Evolutionary conservation across 495 filamentous ascomycete species (phyloP), one percentile per base, ranked within the genome.

Genomic region (Talaromyces liani): DNA sequence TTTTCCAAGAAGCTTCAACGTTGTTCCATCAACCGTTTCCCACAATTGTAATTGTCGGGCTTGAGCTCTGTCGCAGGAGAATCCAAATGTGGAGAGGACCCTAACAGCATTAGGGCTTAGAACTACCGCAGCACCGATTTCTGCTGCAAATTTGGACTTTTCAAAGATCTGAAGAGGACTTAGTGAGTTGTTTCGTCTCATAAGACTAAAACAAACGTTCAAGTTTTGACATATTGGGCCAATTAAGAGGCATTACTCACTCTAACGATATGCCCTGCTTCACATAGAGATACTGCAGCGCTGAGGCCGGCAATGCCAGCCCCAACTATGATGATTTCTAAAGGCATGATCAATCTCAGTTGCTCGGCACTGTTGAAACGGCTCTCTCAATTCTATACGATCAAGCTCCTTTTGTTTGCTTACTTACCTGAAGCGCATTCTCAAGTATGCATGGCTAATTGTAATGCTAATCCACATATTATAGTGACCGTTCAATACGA

Each of bases 111-210:
- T 83, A 2, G 80, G 79, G 2, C 74, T 70, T 2, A 79, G 47
- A 6, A 68, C 67, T 59, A 84, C 73, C 14, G 80, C 81, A 0
- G 82, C 82, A 3, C 82, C 82, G 34, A 80, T 72, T 62, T 84
- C 80, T 47, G 65, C 31, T 16, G 67, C 69, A 56, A 71, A 68
- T 10, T 54, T 31, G 1, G 67, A 71, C n/a, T 68, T 67, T 49
- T 68, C 65, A 24, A 68, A 64, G 22, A 70, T 63, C 49, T 53
- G n/a, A 54, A 22, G 18, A 0, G 20, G 49, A 18, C 65, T 68
- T 54, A 27, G n/a, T 54, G 36, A 9, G 36, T 41, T 16, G 10
- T 12, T 1, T 16, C 9, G 14, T 41, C 10, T 14, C 3, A 14
- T 10, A 41, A 16, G 36, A 41, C 36, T 41, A 16, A 41, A 41